Conservation (phyloP, 2,329 filamentous ascomycete genomes). For the Fonsecaea multimorphosa region DNA sequence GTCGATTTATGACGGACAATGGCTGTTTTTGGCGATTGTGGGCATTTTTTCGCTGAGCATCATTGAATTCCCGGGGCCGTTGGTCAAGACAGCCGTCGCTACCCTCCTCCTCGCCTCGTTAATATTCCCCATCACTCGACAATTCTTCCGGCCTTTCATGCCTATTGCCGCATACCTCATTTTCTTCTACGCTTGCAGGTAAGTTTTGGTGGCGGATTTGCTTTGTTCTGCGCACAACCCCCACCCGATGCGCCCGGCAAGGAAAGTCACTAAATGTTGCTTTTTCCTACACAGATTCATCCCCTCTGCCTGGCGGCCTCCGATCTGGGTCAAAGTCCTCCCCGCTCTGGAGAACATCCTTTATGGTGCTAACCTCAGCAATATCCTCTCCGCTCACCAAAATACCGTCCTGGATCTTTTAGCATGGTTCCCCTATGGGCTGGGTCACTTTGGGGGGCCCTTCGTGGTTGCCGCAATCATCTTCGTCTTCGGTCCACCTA, state of each 20-base stretch:
- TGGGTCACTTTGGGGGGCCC: conserved; percentile 87
- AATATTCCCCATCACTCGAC: conserved; percentile 80
- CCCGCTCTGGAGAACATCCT: conserved; percentile 95
- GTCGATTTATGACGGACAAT: conserved; percentile 84
- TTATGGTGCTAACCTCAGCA: conserved; percentile 93
- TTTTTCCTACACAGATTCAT: conserved; percentile 70
- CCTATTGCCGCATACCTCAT: conserved; percentile 86
- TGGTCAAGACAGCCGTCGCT: conserved; percentile 76
- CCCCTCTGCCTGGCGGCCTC: conserved; percentile 82
- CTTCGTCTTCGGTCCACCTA: conserved; percentile 87
- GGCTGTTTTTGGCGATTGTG: conserved; percentile 74
- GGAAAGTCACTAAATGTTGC: conserved; percentile 20
- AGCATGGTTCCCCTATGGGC: conserved; percentile 91
- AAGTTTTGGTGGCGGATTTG: conserved; percentile 53
- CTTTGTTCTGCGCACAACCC: neutral
- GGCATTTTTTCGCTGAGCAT: conserved; percentile 83
- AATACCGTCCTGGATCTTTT: conserved; percentile 82
- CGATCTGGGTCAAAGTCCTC: conserved; percentile 94
- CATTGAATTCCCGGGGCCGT: conserved; percentile 76
- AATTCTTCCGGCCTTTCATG: conserved; percentile 88
- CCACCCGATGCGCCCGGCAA: neutral
- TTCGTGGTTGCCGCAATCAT: conserved; percentile 77
- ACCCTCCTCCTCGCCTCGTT: conserved; percentile 71
- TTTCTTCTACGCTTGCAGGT: conserved; percentile 93
- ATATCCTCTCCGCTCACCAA: conserved; percentile 90